Evolutionary conservation across 163 green algal species (phyloP).

Genomic region (Smithsoniella earleae): DNA sequence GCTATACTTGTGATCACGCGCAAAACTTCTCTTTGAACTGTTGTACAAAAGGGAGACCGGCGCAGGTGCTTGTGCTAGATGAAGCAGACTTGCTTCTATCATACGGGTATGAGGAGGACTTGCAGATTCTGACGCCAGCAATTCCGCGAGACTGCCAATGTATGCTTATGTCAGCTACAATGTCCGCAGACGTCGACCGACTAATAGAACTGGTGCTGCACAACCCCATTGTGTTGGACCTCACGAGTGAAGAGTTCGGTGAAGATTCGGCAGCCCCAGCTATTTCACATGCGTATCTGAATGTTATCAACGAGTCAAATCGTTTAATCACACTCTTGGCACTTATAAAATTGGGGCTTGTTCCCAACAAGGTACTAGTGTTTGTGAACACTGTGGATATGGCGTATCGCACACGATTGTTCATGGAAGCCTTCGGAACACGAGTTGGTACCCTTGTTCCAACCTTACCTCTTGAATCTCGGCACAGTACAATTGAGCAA

Average conservation of each 20-base stretch:
- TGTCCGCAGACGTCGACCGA: constrained; percentile 65
- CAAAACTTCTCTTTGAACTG: neutral
- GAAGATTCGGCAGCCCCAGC: neutral
- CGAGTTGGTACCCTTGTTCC: constrained; percentile 64
- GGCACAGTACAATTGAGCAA: constrained; percentile 67
- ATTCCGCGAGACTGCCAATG: constrained; percentile 72
- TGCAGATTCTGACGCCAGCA: constrained; percentile 60
- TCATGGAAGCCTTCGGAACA: constrained; percentile 90
- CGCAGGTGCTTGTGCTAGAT: constrained; percentile 80
- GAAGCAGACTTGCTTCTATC: constrained; percentile 90
- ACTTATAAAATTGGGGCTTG: constrained; percentile 69
- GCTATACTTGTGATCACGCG: neutral
- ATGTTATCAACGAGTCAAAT: constrained; percentile 41
- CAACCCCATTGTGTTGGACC: constrained; percentile 73
- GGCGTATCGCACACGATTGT: constrained; percentile 68
- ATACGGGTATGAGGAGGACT: constrained; percentile 81
- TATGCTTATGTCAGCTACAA: constrained; percentile 88
- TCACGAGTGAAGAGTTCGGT: constrained; percentile 35
- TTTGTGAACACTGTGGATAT: constrained; percentile 82
- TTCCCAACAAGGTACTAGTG: constrained; percentile 64
- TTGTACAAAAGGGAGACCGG: too few relatives aligned
- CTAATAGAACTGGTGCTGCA: constrained; percentile 83
- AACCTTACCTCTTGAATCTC: constrained; percentile 82
- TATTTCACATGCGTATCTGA: constrained; percentile 11
- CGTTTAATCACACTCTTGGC: constrained; percentile 67